A percentile compares a stretch with the other conserved stretches of the same genome.
Conservation (phyloP, 306 rosid species). For the Acacia acuminata region DNA sequence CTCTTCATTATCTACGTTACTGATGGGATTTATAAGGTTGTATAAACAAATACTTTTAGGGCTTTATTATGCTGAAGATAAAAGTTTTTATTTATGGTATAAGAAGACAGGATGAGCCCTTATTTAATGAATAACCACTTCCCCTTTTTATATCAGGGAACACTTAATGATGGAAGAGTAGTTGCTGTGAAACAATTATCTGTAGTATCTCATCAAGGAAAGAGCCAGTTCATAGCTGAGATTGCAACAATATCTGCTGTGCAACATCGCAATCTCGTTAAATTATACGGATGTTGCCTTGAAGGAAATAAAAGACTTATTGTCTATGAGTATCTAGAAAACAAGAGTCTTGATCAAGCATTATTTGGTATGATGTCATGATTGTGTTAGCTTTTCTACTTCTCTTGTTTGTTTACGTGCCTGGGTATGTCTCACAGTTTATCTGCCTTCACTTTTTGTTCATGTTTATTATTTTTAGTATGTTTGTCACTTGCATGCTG, state of each 20-base stretch:
- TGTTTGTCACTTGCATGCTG: slow-evolving; percentile 16
- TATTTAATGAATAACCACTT: neutral
- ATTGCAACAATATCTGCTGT: slow-evolving; percentile 87
- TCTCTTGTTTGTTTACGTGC: neutral
- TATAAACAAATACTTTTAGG: neutral
- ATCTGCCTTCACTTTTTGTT: neutral
- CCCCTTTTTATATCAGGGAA: slow-evolving; percentile 53
- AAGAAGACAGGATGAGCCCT: neutral
- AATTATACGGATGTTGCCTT: slow-evolving; percentile 73
- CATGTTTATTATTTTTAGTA: neutral
- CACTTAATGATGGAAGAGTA: slow-evolving; percentile 70
- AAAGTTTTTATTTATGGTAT: neutral
- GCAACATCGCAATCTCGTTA: slow-evolving; percentile 83
- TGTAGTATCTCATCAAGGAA: slow-evolving; percentile 77
- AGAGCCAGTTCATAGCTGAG: slow-evolving; percentile 77
- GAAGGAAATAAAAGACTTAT: slow-evolving; percentile 74
- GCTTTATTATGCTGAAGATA: neutral
- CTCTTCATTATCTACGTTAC: neutral
- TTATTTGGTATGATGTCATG: slow-evolving; percentile 62
- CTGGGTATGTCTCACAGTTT: neutral
- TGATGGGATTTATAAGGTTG: neutral
- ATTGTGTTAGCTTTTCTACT: neutral
- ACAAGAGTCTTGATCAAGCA: slow-evolving; percentile 88
- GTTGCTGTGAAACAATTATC: slow-evolving; percentile 83
- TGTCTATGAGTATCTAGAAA: slow-evolving; percentile 82